These are phyloP conservation scores for Fusarium pseudoanthophilum DNA, from an alignment of 2,329 filamentous ascomycete genomes.

Conservation along the genomic window DNA sequence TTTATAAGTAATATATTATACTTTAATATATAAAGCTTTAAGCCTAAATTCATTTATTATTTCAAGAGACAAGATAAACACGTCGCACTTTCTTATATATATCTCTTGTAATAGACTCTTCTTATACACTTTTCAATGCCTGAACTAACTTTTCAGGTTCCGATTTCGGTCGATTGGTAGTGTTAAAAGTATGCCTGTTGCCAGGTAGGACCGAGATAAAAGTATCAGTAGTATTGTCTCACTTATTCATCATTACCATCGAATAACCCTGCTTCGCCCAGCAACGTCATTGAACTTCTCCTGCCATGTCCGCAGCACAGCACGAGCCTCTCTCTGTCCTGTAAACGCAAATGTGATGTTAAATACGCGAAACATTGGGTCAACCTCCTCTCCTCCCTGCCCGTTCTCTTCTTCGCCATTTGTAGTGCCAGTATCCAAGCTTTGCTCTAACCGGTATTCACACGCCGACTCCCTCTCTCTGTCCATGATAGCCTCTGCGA, in stretches of 20 bases:
- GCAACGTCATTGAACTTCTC: not conserved
- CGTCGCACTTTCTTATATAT: not conserved
- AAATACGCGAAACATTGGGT: constrained; percentile 21
- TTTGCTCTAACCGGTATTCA: not conserved
- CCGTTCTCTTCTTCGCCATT: not conserved
- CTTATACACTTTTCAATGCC: not conserved
- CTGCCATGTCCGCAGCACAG: constrained; percentile 6
- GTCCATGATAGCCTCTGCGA: constrained; percentile 11
- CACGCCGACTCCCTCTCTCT: constrained; percentile 2
- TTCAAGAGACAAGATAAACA: not conserved
- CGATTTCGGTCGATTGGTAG: not conserved
- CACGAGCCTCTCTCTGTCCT: not conserved
- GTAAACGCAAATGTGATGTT: constrained; percentile 13
- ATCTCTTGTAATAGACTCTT: not conserved
- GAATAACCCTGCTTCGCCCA: not conserved
- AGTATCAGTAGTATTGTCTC: not conserved
- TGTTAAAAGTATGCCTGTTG: not conserved
- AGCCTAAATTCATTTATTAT: not conserved
- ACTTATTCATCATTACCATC: not conserved
- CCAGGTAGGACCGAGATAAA: not conserved
- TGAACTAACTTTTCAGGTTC: not conserved
- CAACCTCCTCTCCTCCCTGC: not conserved
- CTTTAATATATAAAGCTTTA: not conserved
- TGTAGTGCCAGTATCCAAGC: too few relatives aligned
- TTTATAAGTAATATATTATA: too few relatives aligned